Percentiles rank a stretch among this genome's conserved stretches.
Conservation (phyloP, 2,329 filamentous ascomycete species). For the Diaporthe longicolla region DNA sequence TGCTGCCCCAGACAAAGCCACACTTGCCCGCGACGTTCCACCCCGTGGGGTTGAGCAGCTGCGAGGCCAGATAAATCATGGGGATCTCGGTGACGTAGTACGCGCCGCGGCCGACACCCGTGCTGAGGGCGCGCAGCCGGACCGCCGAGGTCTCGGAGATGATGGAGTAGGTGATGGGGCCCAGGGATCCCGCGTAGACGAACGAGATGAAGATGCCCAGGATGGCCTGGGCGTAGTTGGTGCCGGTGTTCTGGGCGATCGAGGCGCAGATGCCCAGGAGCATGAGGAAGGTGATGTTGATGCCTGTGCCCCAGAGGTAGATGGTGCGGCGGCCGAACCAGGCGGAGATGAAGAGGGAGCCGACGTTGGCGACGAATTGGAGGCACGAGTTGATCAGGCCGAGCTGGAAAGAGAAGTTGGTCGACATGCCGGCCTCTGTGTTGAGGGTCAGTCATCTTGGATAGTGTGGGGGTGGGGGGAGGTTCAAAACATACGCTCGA, state of each 20-base stretch:
- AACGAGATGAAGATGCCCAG: conserved; percentile 77
- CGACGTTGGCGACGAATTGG: conserved; percentile 36
- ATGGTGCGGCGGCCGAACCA: conserved; percentile 68
- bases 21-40: conserved; percentile 60
- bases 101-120: conserved; percentile 72
- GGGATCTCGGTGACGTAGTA: conserved; percentile 78
- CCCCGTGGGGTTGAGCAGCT: conserved; percentile 71
- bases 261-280: conserved; percentile 72
- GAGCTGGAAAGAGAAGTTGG: conserved; percentile 41
- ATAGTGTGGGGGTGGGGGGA: background rate
- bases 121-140: conserved; percentile 75
- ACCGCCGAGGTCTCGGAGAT: conserved; percentile 77
- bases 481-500: conserved; percentile 59
- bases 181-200: conserved; percentile 73
- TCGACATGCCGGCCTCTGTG: conserved; percentile 40
- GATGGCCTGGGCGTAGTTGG: conserved; percentile 70
- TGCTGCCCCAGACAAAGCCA: conserved; percentile 63
- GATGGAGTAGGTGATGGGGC: conserved; percentile 76
- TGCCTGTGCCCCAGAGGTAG: conserved; percentile 71
- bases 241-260: conserved; percentile 54
- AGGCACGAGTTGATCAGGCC: conserved; percentile 43
- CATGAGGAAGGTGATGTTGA: conserved; percentile 68
- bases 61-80: conserved; percentile 73
- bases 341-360: conserved; percentile 53
- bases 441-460: background rate